Evolutionary conservation across 331 rosid species (phyloP).

Genomic region (Stylosanthes scabra): DNA sequence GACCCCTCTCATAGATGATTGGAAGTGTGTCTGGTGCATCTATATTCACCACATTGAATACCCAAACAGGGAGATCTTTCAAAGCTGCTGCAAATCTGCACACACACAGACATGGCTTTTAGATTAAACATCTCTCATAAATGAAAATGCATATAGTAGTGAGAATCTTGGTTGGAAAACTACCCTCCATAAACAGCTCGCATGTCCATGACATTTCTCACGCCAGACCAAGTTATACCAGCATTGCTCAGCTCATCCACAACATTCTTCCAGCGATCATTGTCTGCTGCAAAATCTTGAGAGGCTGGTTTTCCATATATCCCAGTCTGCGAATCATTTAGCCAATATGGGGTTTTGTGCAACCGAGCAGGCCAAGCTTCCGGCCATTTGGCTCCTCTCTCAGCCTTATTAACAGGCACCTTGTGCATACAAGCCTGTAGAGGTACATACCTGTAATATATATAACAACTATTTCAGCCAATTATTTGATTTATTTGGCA

Average conservation of each 20-base stretch:
- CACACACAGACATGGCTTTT: not conserved
- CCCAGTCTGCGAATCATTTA: conserved; percentile 78
- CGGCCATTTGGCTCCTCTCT: conserved; percentile 83
- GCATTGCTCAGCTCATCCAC: conserved; percentile 63
- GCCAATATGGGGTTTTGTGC: conserved; percentile 79
- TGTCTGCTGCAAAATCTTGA: conserved; percentile 75
- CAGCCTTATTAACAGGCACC: conserved; percentile 54
- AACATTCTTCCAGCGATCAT: conserved; percentile 75
- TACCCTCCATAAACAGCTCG: conserved; percentile 97
- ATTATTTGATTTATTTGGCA: too few relatives aligned
- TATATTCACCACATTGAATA: conserved; percentile 81
- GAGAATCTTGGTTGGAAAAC: conserved; percentile 27
- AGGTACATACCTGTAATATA: conserved; percentile 77
- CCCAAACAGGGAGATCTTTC: conserved; percentile 86
- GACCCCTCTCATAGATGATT: conserved; percentile 89
- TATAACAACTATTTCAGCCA: not conserved
- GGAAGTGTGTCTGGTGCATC: conserved; percentile 92
- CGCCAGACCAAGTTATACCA: conserved; percentile 78
- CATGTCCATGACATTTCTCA: conserved; percentile 96
- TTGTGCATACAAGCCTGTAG: conserved; percentile 81
- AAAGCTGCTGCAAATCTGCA: conserved; percentile 92
- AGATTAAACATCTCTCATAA: conserved; percentile 13
- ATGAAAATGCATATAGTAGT: conserved; percentile 1
- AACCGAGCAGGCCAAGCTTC: conserved; percentile 75
- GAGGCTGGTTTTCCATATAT: conserved; percentile 91